A percentile compares a stretch with the other conserved stretches of the same genome.
Conservation (phyloP, 108 stramenopile genomes). For the Nitzschia sp. region DNA sequence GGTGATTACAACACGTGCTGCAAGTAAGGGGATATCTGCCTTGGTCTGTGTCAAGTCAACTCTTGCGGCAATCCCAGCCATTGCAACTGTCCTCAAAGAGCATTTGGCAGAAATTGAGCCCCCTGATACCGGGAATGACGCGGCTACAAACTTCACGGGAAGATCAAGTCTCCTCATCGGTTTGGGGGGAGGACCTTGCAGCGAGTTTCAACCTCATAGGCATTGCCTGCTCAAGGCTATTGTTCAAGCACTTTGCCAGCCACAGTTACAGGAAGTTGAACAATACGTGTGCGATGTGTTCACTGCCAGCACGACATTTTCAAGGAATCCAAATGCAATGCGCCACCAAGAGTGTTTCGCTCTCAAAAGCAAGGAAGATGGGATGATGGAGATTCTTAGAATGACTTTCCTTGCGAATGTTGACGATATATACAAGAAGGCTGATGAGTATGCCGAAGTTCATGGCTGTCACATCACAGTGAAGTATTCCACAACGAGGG, state of each 20-base stretch:
- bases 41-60: slow-evolving; percentile 85
- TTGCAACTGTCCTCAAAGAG: slow-evolving; percentile 63
- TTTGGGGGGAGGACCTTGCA: slow-evolving; percentile 45
- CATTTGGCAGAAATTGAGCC: slow-evolving; percentile 40
- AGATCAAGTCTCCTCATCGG: slow-evolving; percentile 69
- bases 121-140: slow-evolving; percentile 26
- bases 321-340: slow-evolving; percentile 79
- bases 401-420: slow-evolving; percentile 85
- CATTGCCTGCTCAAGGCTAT: slow-evolving; percentile 80
- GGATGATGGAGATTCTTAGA: slow-evolving; percentile 83
- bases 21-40: slow-evolving; percentile 82
- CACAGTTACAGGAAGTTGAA: slow-evolving; percentile 59
- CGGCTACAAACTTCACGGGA: slow-evolving; percentile 39
- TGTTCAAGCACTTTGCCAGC: slow-evolving; percentile 67
- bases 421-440: slow-evolving; percentile 87
- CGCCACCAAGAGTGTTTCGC: slow-evolving; percentile 92
- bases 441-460: slow-evolving; percentile 81
- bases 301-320: slow-evolving; percentile 72
- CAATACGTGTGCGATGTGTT: slow-evolving; percentile 64
- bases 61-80: slow-evolving; percentile 58
- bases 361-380: slow-evolving; percentile 69
- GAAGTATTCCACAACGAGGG: slow-evolving; percentile 64
- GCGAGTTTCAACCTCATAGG: slow-evolving; percentile 9
- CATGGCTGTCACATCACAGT: slow-evolving; percentile 77
- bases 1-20: slow-evolving; percentile 53